Conservation (phyloP, 2,329 filamentous ascomycete genomes). For the Pleoardoris graminearum region DNA sequence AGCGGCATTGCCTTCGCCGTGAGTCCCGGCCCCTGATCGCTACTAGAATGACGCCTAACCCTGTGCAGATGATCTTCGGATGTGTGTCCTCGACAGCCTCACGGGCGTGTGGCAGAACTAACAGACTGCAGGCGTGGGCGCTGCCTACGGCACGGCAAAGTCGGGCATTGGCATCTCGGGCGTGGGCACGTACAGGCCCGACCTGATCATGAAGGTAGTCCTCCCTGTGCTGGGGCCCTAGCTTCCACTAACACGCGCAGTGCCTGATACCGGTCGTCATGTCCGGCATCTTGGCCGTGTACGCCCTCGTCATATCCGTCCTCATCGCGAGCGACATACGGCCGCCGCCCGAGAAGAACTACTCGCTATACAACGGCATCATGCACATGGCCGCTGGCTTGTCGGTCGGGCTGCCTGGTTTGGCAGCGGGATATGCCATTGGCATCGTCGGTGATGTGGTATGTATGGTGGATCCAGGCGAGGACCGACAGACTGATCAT, state of each 20-base stretch:
- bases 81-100: slow-evolving; percentile 57
- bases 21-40: slow-evolving; percentile 30
- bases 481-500: too few relatives aligned
- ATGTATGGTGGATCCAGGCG: too few relatives aligned
- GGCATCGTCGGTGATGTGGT: slow-evolving; percentile 92
- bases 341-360: slow-evolving; percentile 68
- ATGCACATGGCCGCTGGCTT: slow-evolving; percentile 92
- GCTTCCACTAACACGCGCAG: slow-evolving; percentile 51
- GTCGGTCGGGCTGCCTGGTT: slow-evolving; percentile 62
- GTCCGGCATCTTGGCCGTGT: slow-evolving; percentile 99
- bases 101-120: slow-evolving; percentile 17
- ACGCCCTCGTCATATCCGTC: slow-evolving; percentile 94
- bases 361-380: slow-evolving; percentile 88
- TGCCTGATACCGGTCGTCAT: slow-evolving; percentile 90
- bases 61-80: slow-evolving; percentile 72
- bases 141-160: slow-evolving; percentile 86
- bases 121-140: slow-evolving; percentile 62
- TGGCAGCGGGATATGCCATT: slow-evolving; percentile 66
- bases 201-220: slow-evolving; percentile 85
- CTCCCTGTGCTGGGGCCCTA: background rate
- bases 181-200: slow-evolving; percentile 80
- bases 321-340: slow-evolving; percentile 89
- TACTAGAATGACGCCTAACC: slow-evolving; percentile 28
- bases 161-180: slow-evolving; percentile 86
- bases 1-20: slow-evolving; percentile 74